Conservation (phyloP, 257 asterid species). For the Striga asiatica region DNA sequence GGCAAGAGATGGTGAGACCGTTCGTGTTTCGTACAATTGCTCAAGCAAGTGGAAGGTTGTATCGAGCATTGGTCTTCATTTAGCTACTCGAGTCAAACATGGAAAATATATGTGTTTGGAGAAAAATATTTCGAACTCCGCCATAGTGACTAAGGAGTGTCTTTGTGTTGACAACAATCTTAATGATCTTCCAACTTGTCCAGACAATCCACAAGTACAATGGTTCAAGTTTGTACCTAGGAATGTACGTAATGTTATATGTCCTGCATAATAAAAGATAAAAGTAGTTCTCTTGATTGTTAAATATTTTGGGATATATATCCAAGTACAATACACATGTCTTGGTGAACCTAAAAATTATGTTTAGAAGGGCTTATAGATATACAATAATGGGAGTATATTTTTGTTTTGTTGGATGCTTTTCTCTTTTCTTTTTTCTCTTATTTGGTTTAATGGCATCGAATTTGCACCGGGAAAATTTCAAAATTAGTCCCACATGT, state of each 20-base stretch:
- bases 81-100: constrained; percentile 25
- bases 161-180: constrained; percentile 32
- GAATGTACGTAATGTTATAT: constrained; percentile 15
- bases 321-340: no score
- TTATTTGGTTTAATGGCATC: no score
- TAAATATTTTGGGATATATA: no score
- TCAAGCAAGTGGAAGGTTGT: constrained; percentile 32
- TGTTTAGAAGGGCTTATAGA: no score
- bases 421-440: no score
- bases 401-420: no score
- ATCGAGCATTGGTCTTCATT: constrained; percentile 37
- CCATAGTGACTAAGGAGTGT: constrained; percentile 40
- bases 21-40: constrained; percentile 29
- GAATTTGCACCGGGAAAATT: no score
- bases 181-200: constrained; percentile 26
- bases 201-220: constrained; percentile 44
- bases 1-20: constrained; percentile 24
- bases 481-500: no score
- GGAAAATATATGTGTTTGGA: constrained; percentile 53
- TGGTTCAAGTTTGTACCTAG: constrained; percentile 56
- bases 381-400: no score
- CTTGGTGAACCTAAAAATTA: no score
- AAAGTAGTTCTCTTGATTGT: no score
- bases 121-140: constrained; percentile 14
- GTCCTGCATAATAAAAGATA: neutral